Evolutionary conservation across 805 yeast species (phyloP), one percentile per base, ranked within the genome.

Genomic region (Pichia sporocuriosa): DNA sequence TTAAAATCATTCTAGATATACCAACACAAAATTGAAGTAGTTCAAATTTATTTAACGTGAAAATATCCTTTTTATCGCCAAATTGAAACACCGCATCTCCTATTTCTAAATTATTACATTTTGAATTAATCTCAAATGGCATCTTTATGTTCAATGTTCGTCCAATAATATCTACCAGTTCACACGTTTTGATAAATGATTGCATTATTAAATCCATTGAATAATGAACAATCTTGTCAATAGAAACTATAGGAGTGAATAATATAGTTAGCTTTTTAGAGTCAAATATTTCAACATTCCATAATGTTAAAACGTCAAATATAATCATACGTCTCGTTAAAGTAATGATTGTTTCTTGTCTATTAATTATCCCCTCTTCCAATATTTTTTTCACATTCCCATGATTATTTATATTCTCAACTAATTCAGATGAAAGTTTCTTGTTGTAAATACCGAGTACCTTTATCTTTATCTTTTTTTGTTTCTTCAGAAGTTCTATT

Each of bases 221-320:
- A 37, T 54, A 59, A 9, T 45, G 24, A 1, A 56, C 17, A 34
- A 46, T 50, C 8, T 45, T 39, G 2, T 47, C 36, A 1, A 59
- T 26, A 3, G 60, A 53, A 10, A 62, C 20, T 2, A 62, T 46
- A 1, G 66, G 67, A 1, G 45, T 37, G 29, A 52, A 57, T n/a
- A 51, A 41, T 3, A 63, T 38, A 4, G 44, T 6, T 39, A 46
- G 7, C 35, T 42, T n/a, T 7, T 8, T 20, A 20, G 15, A n/a
- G 23, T 37, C 25, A 10, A 42, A 7, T 12, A 31, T 17, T 32
- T 32, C 19, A 38, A 42, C 23, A 27, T 24, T 31, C 51, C 51
- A 44, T 8, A 44, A 27, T 12, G 8, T 8, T 5, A 40, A 11
- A 10, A 44, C 22, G 20, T 44, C 43, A 25, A 25, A 22, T 4